phyloP scores from a whole-genome alignment of 2,329 filamentous ascomycete species.

The Hypocreales sp. region DNA sequence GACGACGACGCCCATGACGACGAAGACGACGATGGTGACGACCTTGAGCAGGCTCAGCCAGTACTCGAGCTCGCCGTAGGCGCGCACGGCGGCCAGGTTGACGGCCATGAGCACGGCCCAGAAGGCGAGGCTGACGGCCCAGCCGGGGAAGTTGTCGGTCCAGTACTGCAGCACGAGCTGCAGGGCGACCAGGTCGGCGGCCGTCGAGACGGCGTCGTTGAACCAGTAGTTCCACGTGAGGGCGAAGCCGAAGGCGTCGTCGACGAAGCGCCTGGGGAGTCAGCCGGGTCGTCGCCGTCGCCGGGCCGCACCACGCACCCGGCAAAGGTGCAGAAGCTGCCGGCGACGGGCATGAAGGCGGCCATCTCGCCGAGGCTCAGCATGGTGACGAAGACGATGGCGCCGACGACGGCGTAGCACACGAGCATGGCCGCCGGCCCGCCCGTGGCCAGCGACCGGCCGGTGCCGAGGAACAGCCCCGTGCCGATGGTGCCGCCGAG shows the following conservation, averaged over 20 bases:
- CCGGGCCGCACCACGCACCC: too few relatives aligned
- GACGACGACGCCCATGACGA: conserved; percentile 42
- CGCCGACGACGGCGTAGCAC: conserved; percentile 39
- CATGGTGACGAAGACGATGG: conserved; percentile 44
- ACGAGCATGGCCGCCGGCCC: conserved; percentile 44
- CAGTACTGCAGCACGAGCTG: conserved; percentile 44
- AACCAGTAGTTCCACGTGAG: conserved; percentile 50
- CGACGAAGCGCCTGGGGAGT: conserved; percentile 26
- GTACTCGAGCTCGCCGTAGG: conserved; percentile 31
- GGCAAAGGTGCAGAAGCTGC: conserved; percentile 36
- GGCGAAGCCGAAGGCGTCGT: conserved; percentile 37
- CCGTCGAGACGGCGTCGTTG: conserved; percentile 40
- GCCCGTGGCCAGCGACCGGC: conserved; percentile 41
- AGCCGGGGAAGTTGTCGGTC: conserved; percentile 46
- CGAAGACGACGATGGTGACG: conserved; percentile 38
- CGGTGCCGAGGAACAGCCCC: conserved; percentile 46
- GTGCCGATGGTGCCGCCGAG: conserved; percentile 45
- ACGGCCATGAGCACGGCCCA: conserved; percentile 34
- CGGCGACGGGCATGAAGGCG: conserved; percentile 32
- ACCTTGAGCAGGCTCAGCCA: conserved; percentile 41
- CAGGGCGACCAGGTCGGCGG: conserved; percentile 39
- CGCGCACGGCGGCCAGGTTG: conserved; percentile 18
- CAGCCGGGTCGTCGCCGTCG: background rate
- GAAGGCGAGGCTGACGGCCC: conserved; percentile 47
- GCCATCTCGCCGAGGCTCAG: conserved; percentile 45